Evolutionary conservation across 2,329 filamentous ascomycete genomes (phyloP).

Genomic region (Diaporthe longicolla): DNA sequence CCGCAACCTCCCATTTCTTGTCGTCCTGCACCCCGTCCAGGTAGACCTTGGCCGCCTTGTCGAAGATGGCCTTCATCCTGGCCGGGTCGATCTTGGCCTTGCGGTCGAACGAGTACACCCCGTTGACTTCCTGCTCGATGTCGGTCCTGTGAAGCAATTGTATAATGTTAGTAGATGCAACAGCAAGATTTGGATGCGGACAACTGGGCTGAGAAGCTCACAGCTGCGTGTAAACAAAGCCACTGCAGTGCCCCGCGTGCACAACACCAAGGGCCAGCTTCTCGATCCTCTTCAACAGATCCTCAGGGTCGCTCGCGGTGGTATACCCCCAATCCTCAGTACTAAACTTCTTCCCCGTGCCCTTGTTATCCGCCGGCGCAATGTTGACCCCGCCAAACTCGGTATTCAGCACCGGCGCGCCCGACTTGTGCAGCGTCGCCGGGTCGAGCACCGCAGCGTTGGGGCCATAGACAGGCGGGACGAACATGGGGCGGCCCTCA

Average conservation of each 20-base stretch:
- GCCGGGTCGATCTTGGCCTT: slow-evolving; percentile 71
- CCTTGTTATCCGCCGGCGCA: slow-evolving; percentile 59
- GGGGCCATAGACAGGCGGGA: slow-evolving; percentile 56
- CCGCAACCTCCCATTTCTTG: slow-evolving; percentile 31
- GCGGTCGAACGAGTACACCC: slow-evolving; percentile 74
- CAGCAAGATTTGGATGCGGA: too few species aligned
- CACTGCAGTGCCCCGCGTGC: slow-evolving; percentile 68
- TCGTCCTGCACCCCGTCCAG: slow-evolving; percentile 43
- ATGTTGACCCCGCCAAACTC: slow-evolving; percentile 80
- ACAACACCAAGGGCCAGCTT: slow-evolving; percentile 71
- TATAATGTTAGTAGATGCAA: slow-evolving; percentile 26
- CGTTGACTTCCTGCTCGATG: slow-evolving; percentile 79
- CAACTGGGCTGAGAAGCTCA: slow-evolving; percentile 59
- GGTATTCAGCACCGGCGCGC: slow-evolving; percentile 74
- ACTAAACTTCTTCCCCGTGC: slow-evolving; percentile 49
- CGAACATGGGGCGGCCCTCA: slow-evolving; percentile 68
- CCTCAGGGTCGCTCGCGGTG: slow-evolving; percentile 71
- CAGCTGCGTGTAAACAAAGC: slow-evolving; percentile 78
- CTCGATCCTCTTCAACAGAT: slow-evolving; percentile 71
- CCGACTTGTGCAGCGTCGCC: slow-evolving; percentile 65
- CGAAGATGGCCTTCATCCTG: slow-evolving; percentile 71
- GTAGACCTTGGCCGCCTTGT: slow-evolving; percentile 65
- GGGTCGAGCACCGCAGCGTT: slow-evolving; percentile 52
- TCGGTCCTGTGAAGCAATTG: slow-evolving; percentile 61
- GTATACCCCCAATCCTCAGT: slow-evolving; percentile 77